These are phyloP conservation scores for Plectosphaerella sp. DNA, from an alignment of 2,329 filamentous ascomycete genomes.

Conservation along the genomic window DNA sequence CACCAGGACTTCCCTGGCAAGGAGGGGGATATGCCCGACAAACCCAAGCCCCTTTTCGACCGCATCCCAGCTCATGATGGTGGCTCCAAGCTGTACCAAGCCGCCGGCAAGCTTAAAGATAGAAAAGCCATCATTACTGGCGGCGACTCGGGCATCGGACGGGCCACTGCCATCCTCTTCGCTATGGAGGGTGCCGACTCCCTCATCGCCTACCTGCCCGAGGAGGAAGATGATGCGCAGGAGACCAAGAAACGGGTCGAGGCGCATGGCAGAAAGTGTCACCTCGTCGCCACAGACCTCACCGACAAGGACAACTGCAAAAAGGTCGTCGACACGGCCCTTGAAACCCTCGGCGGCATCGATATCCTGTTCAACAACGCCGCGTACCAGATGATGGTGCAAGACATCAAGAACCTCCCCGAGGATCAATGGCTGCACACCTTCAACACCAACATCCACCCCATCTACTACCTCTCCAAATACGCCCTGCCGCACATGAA, in stretches of 20 bases:
- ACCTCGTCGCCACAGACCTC: conserved; percentile 61
- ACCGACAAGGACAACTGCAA: conserved; percentile 63
- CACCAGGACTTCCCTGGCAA: conserved; percentile 37
- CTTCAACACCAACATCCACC: conserved; percentile 80
- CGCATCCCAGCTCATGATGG: conserved; percentile 65
- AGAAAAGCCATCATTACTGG: conserved; percentile 78
- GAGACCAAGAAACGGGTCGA: conserved; percentile 70
- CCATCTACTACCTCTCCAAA: conserved; percentile 77
- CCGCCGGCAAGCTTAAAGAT: conserved; percentile 70
- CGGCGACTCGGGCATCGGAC: conserved; percentile 75
- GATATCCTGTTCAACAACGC: conserved; percentile 75
- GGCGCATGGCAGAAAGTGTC: conserved; percentile 59
- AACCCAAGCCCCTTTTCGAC: conserved; percentile 54
- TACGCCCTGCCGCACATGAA: conserved; percentile 72
- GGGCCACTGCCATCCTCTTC: conserved; percentile 70
- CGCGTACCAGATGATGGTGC: conserved; percentile 62
- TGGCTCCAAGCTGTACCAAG: conserved; percentile 65
- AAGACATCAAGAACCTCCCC: conserved; percentile 65
- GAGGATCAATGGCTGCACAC: conserved; percentile 80
- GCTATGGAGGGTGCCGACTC: conserved; percentile 76
- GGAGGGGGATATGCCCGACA: conserved; percentile 41
- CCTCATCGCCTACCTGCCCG: conserved; percentile 68
- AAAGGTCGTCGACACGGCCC: conserved; percentile 61
- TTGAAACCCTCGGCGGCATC: conserved; percentile 62
- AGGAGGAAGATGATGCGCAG: conserved; percentile 72